phyloP scores from a whole-genome alignment of 2,329 filamentous ascomycete genomes.

The Epichloe gansuensis region DNA sequence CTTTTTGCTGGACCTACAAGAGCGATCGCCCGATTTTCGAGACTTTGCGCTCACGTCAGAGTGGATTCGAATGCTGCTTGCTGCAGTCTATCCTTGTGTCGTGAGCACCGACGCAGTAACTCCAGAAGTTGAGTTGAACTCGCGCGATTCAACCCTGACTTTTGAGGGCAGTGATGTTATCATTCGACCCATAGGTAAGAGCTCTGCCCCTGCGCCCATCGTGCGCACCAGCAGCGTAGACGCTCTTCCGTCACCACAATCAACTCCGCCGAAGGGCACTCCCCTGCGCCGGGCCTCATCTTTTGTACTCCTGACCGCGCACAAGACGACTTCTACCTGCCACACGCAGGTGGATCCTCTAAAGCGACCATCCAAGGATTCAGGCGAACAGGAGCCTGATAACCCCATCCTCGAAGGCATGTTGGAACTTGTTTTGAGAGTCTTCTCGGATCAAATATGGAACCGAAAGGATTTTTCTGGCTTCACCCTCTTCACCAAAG shows the following conservation, averaged over 20 bases:
- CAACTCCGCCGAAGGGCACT: slow-evolving; percentile 38
- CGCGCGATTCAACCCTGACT: slow-evolving; percentile 63
- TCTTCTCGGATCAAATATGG: slow-evolving; percentile 79
- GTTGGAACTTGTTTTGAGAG: slow-evolving; percentile 61
- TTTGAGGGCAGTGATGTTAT: slow-evolving; percentile 81
- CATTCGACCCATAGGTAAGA: slow-evolving; percentile 53
- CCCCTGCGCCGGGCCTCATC: slow-evolving; percentile 72
- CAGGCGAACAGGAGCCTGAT: slow-evolving; percentile 36
- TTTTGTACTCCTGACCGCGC: slow-evolving; percentile 74
- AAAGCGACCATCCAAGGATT: slow-evolving; percentile 8
- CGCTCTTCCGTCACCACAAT: slow-evolving; percentile 35
- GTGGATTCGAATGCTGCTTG: slow-evolving; percentile 68
- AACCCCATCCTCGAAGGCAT: slow-evolving; percentile 64
- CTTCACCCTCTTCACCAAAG: slow-evolving; percentile 72
- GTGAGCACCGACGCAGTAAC: slow-evolving; percentile 75
- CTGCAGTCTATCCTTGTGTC: slow-evolving; percentile 73
- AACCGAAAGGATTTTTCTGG: slow-evolving; percentile 82
- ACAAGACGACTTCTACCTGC: slow-evolving; percentile 43
- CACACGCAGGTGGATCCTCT: slow-evolving; percentile 27
- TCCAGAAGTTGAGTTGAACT: slow-evolving; percentile 77
- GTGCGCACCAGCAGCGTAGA: slow-evolving; percentile 55
- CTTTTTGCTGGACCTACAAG: slow-evolving; percentile 68
- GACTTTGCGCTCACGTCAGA: slow-evolving; percentile 72
- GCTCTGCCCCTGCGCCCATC: slow-evolving; percentile 52
- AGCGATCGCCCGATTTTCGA: slow-evolving; percentile 62